Percentiles rank a stretch among this genome's conserved stretches.
Conservation (phyloP, 169 alveolate genomes). For the Plasmodium sp. region DNA sequence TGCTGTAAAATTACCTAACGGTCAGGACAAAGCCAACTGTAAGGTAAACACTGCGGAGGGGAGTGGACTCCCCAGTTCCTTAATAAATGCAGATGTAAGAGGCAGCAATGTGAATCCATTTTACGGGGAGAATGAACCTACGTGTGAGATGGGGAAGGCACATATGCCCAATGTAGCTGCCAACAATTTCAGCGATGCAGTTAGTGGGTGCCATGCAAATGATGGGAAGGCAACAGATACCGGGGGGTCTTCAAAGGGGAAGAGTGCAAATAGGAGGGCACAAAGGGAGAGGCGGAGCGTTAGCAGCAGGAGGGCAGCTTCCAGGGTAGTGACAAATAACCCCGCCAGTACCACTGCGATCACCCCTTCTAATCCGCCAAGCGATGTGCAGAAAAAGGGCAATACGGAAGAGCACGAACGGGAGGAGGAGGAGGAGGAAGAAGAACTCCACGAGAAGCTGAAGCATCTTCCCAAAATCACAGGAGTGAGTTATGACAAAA, state of each 20-base stretch:
- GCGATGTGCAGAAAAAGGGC: not conserved
- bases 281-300: not conserved
- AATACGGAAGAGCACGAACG: slow-evolving; percentile 8
- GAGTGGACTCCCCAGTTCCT: not conserved
- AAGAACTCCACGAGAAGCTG: slow-evolving; percentile 80
- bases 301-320: not conserved
- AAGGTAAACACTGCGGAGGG: not conserved
- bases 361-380: not conserved
- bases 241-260: not conserved
- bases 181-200: not conserved
- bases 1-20: not conserved
- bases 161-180: not conserved
- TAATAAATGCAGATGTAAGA: not conserved
- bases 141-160: not conserved
- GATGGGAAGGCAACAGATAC: not conserved
- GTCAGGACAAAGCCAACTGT: not conserved
- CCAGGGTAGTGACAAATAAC: too few relatives aligned
- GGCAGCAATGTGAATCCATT: not conserved
- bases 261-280: not conserved
- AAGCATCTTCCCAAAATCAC: slow-evolving; percentile 82
- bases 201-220: not conserved
- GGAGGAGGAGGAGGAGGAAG: slow-evolving; percentile 80
- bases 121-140: not conserved
- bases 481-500: slow-evolving; percentile 87
- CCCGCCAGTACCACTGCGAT: not conserved